A percentile compares a stretch with the other conserved stretches of the same genome.
These are phyloP conservation scores for Exophiala xenobiotica DNA, from an alignment of 2,329 filamentous ascomycete species.

Conservation along the genomic window DNA sequence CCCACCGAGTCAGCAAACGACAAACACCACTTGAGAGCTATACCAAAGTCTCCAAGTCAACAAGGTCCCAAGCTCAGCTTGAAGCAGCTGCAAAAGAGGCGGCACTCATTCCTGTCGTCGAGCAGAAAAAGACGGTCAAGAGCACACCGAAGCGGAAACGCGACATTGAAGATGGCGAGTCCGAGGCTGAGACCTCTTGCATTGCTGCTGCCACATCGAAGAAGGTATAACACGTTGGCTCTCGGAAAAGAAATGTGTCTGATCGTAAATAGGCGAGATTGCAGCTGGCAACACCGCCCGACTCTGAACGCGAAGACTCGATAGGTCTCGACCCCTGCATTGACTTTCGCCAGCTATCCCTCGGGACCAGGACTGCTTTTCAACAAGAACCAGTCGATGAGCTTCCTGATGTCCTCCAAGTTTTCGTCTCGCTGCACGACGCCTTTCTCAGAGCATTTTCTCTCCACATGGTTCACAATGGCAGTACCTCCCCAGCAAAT, in stretches of 20 bases:
- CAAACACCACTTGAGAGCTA: conserved; percentile 19
- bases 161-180: conserved; percentile 15
- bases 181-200: conserved; percentile 6
- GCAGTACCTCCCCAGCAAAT: conserved; percentile 62
- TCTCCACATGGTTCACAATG: conserved; percentile 69
- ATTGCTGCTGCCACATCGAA: conserved; percentile 2
- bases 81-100: conserved; percentile 13
- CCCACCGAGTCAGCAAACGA: conserved; percentile 22
- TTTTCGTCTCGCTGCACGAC: conserved; percentile 51
- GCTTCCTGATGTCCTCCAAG: conserved; percentile 17
- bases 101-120: conserved; percentile 4
- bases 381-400: conserved; percentile 1
- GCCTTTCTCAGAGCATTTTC: conserved; percentile 68
- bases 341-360: conserved; percentile 19
- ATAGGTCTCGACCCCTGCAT: conserved; percentile 17
- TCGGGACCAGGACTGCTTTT: not conserved
- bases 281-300: conserved; percentile 18
- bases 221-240: conserved; percentile 11
- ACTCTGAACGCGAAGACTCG: conserved; percentile 8
- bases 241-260: conserved; percentile 1
- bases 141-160: conserved; percentile 21
- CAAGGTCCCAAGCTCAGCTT: conserved; percentile 6
- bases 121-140: conserved; percentile 6
- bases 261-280: conserved; percentile 14
- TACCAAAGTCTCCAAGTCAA: conserved; percentile 24